Evolutionary conservation across 176 grass and related monocot species (phyloP).

Genomic region (Rhynchospora tenuis): DNA sequence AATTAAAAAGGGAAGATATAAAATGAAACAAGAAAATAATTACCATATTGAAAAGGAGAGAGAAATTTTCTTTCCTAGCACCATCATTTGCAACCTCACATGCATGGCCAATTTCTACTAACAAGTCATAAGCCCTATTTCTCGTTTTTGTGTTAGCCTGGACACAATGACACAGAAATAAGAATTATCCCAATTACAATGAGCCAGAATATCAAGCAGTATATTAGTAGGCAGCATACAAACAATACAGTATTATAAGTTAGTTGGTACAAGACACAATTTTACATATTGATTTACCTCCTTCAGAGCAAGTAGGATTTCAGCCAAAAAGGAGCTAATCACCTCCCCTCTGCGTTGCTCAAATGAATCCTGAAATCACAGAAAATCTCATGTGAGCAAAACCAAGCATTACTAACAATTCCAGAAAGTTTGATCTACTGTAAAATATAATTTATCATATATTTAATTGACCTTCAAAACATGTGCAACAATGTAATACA

Average conservation of each 20-base stretch:
- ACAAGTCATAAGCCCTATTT: slow-evolving; percentile 84
- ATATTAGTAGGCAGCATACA: neutral
- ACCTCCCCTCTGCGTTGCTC: slow-evolving; percentile 62
- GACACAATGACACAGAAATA: slow-evolving; percentile 35
- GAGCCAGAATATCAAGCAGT: neutral
- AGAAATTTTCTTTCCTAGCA: slow-evolving; percentile 58
- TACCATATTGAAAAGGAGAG: slow-evolving; percentile 89
- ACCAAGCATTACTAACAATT: neutral
- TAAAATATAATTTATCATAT: neutral
- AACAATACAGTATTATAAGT: neutral
- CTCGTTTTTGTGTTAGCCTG: slow-evolving; percentile 94
- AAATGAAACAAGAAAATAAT: slow-evolving; percentile 16
- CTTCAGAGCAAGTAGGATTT: slow-evolving; percentile 83
- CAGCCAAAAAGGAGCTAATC: slow-evolving; percentile 82
- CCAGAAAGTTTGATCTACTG: neutral
- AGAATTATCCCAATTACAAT: slow-evolving; percentile 1
- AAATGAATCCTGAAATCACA: slow-evolving; percentile 62
- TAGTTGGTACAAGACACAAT: neutral
- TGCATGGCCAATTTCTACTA: slow-evolving; percentile 86
- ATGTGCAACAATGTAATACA: slow-evolving; percentile 72
- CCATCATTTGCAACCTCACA: slow-evolving; percentile 60
- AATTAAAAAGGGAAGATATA: neutral
- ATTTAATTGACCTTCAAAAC: slow-evolving; percentile 66
- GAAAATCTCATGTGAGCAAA: neutral
- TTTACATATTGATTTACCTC: slow-evolving; percentile 45